These are phyloP conservation scores for Luffa acutangula DNA, from an alignment of 306 rosid species.

Conservation along the genomic window DNA sequence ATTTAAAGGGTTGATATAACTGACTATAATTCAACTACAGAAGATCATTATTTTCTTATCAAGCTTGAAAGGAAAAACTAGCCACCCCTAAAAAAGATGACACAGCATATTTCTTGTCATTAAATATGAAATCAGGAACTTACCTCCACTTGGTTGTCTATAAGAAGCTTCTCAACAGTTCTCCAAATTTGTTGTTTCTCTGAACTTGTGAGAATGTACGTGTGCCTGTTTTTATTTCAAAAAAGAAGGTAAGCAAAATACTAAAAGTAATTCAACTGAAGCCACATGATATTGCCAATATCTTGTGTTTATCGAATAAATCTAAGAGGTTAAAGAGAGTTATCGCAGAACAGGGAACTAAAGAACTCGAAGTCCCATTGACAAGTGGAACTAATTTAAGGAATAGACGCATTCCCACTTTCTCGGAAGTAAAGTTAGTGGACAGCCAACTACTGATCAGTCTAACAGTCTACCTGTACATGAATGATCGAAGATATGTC, in stretches of 20 bases:
- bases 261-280: neutral
- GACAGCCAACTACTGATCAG: neutral
- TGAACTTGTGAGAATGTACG: conserved; percentile 54
- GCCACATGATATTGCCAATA: neutral
- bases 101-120: neutral
- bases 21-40: neutral
- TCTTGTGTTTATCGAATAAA: neutral
- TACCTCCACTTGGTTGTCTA: conserved; percentile 99
- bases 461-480: conserved; percentile 60
- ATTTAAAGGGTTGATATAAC: neutral
- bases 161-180: conserved; percentile 79
- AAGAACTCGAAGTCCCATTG: neutral
- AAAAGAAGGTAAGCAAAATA: conserved; percentile 4
- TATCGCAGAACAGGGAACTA: neutral
- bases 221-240: conserved; percentile 58
- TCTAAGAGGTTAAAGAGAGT: neutral
- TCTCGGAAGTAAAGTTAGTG: neutral
- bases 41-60: neutral
- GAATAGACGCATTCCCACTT: neutral
- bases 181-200: conserved; percentile 79
- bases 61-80: neutral
- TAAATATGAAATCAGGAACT: conserved; percentile 22
- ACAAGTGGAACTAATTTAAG: neutral
- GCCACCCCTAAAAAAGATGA: neutral
- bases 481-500: conserved; percentile 86